Percentiles rank a stretch among this genome's conserved stretches.
Evolutionary conservation across 2,329 filamentous ascomycete species (phyloP).

Genomic region (Colletotrichum spinosum): DNA sequence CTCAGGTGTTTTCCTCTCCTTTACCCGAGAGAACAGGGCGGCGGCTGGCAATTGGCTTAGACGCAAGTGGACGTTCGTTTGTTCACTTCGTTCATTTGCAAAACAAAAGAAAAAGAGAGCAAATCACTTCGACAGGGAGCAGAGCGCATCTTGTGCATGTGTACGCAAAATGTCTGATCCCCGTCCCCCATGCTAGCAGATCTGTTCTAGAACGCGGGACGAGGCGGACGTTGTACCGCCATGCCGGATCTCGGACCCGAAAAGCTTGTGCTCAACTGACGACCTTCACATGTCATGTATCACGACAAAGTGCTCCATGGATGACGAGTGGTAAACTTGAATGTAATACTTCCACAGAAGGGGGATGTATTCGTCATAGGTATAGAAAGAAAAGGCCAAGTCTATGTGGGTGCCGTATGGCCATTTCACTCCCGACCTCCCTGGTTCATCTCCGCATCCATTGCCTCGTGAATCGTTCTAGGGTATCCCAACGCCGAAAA

Average conservation of each 20-base stretch:
- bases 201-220: background rate
- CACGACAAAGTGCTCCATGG: background rate
- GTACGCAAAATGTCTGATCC: background rate
- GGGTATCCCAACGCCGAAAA: constrained; percentile 37
- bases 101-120: too few species aligned
- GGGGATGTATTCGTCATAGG: background rate
- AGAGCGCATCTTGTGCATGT: background rate
- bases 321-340: background rate
- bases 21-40: too few species aligned
- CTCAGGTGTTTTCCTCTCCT: too few species aligned
- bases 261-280: background rate
- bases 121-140: too few species aligned
- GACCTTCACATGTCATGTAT: too few species aligned
- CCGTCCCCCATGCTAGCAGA: background rate
- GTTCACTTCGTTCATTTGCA: too few species aligned
- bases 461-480: constrained; percentile 31
- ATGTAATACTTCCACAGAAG: background rate
- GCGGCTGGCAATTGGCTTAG: too few species aligned
- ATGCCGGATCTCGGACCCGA: constrained; percentile 3
- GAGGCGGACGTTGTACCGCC: constrained; percentile 2
- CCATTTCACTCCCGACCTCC: constrained; percentile 2
- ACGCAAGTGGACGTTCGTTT: too few species aligned
- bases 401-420: too few species aligned
- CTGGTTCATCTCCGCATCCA: constrained; percentile 34
- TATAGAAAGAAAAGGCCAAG: too few species aligned